These are phyloP conservation scores for Aspergillus proliferans DNA, from an alignment of 2,329 filamentous ascomycete species.

Conservation along the genomic window DNA sequence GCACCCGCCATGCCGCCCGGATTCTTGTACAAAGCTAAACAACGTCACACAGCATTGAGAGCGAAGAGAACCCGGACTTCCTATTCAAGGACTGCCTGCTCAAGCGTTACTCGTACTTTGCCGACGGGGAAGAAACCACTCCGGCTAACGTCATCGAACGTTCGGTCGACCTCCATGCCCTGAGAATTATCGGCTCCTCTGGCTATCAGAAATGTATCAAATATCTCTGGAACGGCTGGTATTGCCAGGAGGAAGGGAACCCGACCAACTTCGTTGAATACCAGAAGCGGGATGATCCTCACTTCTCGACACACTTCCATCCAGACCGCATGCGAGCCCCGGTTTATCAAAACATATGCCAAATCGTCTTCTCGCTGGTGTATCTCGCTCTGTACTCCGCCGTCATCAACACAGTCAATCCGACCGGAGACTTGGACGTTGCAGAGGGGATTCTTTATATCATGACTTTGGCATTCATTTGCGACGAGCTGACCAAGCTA, in stretches of 20 bases:
- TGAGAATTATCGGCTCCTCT: slow-evolving; percentile 80
- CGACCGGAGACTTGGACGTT: slow-evolving; percentile 71
- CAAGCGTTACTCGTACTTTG: slow-evolving; percentile 77
- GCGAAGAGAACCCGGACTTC: slow-evolving; percentile 70
- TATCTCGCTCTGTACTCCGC: slow-evolving; percentile 81
- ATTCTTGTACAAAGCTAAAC: slow-evolving; percentile 2
- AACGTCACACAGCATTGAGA: slow-evolving; percentile 62
- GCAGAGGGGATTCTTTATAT: slow-evolving; percentile 80
- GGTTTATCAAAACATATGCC: slow-evolving; percentile 83
- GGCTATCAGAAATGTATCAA: slow-evolving; percentile 94
- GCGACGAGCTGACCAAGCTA: slow-evolving; percentile 79
- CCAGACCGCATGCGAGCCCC: slow-evolving; percentile 92
- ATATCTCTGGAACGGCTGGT: slow-evolving; percentile 91
- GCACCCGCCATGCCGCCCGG: background rate
- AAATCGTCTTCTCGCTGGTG: slow-evolving; percentile 75
- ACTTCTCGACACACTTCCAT: slow-evolving; percentile 76
- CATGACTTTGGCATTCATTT: slow-evolving; percentile 86
- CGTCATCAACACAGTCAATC: slow-evolving; percentile 92
- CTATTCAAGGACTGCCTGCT: slow-evolving; percentile 76
- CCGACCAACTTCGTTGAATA: slow-evolving; percentile 86
- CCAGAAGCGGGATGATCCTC: slow-evolving; percentile 69
- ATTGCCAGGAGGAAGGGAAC: slow-evolving; percentile 91
- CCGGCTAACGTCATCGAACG: slow-evolving; percentile 88
- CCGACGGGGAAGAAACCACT: slow-evolving; percentile 63
- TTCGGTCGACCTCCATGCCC: slow-evolving; percentile 84